Evolutionary conservation across 1,139 yeast species (phyloP), one percentile per base, ranked within the genome.

Genomic region (Maudiozyma humilis): DNA sequence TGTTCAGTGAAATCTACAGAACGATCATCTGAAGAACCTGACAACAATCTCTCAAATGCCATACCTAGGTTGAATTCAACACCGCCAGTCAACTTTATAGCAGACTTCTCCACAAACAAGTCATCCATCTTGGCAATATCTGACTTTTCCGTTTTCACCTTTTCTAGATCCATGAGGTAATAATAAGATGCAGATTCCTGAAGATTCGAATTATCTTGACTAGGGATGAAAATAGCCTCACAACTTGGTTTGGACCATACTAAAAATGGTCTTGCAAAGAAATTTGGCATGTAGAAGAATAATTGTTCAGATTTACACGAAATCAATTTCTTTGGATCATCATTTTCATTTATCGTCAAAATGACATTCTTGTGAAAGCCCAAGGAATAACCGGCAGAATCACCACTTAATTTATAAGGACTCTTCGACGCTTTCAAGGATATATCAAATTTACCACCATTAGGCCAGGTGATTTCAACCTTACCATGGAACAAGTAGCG

Each of bases 341-440:
- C 80, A 17, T 76, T 68, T 17, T 77, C 78, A 61, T 87, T 87
- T 42, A 87, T 70, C 4, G 66, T 59, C 44, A 87, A 68, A 2
- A 60, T 56, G 3, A 85, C 88, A 53, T 81, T 71, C 40, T 82
- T 76, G 51, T 76, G 75, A 81, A 95, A 89, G 29, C 81, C 76
- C 54, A 88, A 75, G 1, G 82, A 78, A 60, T 87, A 84, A 0
- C 98, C 98, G 2, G 95, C 75, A 41, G 80, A 73, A 12, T 70
- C 68, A 1, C 87, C 89, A 5, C 78, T 70, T 36, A 89, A 63
- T 19, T 73, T 72, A 57, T 89, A 86, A 0, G 98, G 98, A 53
- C 79, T 76, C 44, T 77, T 70, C 0, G 93, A 78, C 14, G 95
- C 87, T 45, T 68, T 66, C 47, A 82, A 68, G 2, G 78, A 73